Evolutionary conservation across 2,329 filamentous ascomycete genomes (phyloP).

Genomic region (Fusarium sp.): DNA sequence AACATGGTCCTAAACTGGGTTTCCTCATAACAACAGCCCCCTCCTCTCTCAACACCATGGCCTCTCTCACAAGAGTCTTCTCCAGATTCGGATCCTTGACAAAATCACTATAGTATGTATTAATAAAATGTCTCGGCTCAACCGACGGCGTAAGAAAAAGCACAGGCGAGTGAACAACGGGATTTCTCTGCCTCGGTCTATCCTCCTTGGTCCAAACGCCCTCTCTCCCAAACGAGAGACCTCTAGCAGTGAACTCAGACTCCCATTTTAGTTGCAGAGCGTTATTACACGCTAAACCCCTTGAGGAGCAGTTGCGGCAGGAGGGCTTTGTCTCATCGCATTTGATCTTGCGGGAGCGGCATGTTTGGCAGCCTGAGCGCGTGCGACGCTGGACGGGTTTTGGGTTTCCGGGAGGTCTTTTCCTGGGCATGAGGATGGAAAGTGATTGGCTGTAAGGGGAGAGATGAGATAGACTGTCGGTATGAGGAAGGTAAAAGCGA

Average conservation of each 20-base stretch:
- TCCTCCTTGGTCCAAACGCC: slow-evolving; percentile 46
- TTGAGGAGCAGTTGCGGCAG: slow-evolving; percentile 35
- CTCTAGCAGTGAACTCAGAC: slow-evolving; percentile 42
- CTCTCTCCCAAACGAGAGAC: slow-evolving; percentile 46
- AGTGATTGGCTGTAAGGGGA: not conserved
- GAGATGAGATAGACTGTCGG: not conserved
- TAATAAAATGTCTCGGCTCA: slow-evolving; percentile 34
- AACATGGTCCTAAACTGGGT: slow-evolving; percentile 2
- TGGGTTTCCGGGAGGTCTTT: slow-evolving; percentile 22
- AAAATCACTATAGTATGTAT: slow-evolving; percentile 38
- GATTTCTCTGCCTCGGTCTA: not conserved
- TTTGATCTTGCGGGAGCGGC: slow-evolving; percentile 41
- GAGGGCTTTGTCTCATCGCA: slow-evolving; percentile 40
- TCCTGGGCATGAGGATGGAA: slow-evolving; percentile 30
- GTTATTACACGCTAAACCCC: slow-evolving; percentile 25
- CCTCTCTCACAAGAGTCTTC: slow-evolving; percentile 22
- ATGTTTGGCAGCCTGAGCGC: slow-evolving; percentile 41
- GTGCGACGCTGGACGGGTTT: slow-evolving; percentile 32
- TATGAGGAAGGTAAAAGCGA: slow-evolving; percentile 1
- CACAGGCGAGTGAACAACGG: not conserved
- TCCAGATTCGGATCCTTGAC: slow-evolving; percentile 24
- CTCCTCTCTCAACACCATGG: slow-evolving; percentile 22
- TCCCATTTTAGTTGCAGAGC: slow-evolving; percentile 46
- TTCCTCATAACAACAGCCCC: not conserved
- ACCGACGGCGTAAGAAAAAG: not conserved